A percentile compares a stretch with the other conserved stretches of the same genome.
Conservation (phyloP, 208 protist species). For the Novymonas esmeraldas region DNA sequence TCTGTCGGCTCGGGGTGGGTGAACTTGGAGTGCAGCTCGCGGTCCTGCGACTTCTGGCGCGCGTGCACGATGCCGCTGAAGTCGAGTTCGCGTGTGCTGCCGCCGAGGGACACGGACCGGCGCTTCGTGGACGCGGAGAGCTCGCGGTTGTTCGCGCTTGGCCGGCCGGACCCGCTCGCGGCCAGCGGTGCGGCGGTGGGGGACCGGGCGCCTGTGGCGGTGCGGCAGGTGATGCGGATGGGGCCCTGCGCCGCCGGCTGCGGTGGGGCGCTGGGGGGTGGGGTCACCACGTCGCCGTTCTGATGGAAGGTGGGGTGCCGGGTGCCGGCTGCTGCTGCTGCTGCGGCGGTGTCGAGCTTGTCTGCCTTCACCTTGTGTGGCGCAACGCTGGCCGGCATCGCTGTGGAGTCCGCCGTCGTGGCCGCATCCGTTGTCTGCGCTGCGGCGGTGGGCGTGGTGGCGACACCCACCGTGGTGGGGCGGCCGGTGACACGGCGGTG, state of each 20-base stretch:
- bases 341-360: background rate
- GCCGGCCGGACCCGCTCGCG: background rate
- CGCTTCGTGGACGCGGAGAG: constrained; percentile 1
- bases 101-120: constrained; percentile 15
- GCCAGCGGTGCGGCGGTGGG: background rate
- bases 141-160: constrained; percentile 2
- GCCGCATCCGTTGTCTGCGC: background rate
- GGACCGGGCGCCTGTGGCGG: constrained; percentile 11
- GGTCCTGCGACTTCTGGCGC: constrained; percentile 17
- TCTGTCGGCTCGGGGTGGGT: constrained; percentile 25
- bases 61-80: constrained; percentile 1
- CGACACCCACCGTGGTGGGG: background rate
- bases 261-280: background rate
- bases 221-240: constrained; percentile 7
- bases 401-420: background rate
- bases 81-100: constrained; percentile 10
- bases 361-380: constrained; percentile 2
- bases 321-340: background rate
- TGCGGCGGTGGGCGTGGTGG: background rate
- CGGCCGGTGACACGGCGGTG: constrained; percentile 14
- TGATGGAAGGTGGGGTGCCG: constrained; percentile 9
- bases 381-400: background rate
- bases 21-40: constrained; percentile 11
- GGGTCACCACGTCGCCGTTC: constrained; percentile 6
- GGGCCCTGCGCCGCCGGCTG: background rate